Evolutionary conservation across 2,329 filamentous ascomycete species (phyloP), one percentile per base, ranked within the genome.

Genomic region (Trichoderma polysporum): DNA sequence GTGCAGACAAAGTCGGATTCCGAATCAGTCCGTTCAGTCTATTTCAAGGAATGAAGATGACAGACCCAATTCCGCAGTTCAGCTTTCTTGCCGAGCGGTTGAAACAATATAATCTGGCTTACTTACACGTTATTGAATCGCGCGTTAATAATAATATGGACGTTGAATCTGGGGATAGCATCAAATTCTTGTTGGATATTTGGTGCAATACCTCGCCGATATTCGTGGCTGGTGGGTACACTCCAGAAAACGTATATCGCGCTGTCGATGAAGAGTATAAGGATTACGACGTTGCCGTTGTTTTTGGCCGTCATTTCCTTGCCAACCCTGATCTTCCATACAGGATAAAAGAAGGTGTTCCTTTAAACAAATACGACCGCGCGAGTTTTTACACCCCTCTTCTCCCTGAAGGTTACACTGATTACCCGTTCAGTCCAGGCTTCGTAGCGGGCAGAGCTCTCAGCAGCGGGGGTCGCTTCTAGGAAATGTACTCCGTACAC

Each of bases 21-120:
- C 81, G 88, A 1, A 74, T 90, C 12, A 84, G 80, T 2, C 88
- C 88, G 0, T 90, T 75, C 66, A 73, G 73, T 37, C 71, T 69
- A 2, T 77, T 72, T 62, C 76, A 77, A 29, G 65, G 68, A 19
- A 73, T 73, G 0, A 73, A 71, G 22, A 73, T 71, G 3, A 47
- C 66, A 7, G 69, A 78, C 13, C 70, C 73, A 1, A 74, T 73
- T 71, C 74, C 73, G 15, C 76, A 75, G 61, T 74, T 69, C 4
- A 60, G 68, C 9, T 70, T 76, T 60, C 56, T 78, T n/a, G 57
- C 77, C 33, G 47, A 41, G 0, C 66, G 72, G 37, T 63, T 78
- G 17, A 78, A 76, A 12, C 8, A 49, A 10, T 6, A 25, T 3
- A 17, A 49, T 27, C 19, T 49, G 2, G 45, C 45, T 1, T 49